Conservation (phyloP, 345 rosid genomes). For the Viola odorata region DNA sequence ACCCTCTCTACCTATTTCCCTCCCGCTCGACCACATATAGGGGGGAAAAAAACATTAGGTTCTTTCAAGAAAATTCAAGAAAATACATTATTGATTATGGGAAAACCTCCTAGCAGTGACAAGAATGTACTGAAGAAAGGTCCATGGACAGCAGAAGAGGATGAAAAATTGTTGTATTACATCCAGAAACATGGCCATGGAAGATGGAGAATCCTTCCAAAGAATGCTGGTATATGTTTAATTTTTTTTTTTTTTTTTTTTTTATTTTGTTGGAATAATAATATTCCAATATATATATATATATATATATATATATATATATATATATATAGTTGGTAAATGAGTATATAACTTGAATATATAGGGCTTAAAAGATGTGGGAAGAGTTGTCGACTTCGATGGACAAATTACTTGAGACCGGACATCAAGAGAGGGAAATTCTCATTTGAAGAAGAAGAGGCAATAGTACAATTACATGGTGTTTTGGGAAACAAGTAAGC, state of each 20-base stretch:
- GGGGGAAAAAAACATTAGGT: background rate
- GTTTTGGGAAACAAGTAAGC: conserved; percentile 78
- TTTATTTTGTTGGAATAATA: background rate
- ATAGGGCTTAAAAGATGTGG: conserved; percentile 60
- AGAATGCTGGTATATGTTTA: conserved; percentile 57
- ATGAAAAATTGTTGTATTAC: conserved; percentile 53
- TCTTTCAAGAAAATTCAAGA: background rate
- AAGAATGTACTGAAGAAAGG: conserved; percentile 72
- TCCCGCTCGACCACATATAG: background rate
- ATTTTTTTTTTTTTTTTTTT: background rate
- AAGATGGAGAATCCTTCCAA: conserved; percentile 76
- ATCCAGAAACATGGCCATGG: conserved; percentile 73
- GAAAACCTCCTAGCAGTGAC: conserved; percentile 40
- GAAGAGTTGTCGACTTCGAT: conserved; percentile 81
- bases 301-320: no score
- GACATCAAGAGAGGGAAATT: conserved; percentile 81
- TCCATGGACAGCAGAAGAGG: conserved; percentile 91
- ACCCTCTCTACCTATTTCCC: conserved; percentile 1
- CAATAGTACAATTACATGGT: conserved; percentile 63
- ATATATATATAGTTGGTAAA: no score
- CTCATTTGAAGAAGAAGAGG: conserved; percentile 69
- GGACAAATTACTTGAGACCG: conserved; percentile 86
- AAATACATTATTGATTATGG: conserved; percentile 27
- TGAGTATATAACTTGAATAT: background rate
- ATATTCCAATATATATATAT: no score